These are phyloP conservation scores for Drosera spatulata DNA, from an alignment of 179 eudicot genomes.

Conservation along the genomic window DNA sequence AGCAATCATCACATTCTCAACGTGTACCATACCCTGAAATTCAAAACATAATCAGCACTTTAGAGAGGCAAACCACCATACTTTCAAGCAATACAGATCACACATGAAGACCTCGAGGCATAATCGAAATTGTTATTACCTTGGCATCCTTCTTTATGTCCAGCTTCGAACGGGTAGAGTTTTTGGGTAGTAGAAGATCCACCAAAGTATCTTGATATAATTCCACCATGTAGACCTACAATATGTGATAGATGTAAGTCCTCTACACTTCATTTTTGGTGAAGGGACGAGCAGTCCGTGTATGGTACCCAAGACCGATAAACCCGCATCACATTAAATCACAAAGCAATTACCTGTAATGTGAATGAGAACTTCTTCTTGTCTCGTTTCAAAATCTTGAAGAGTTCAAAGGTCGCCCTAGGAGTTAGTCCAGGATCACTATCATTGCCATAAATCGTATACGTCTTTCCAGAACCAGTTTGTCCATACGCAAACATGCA, in stretches of 20 bases:
- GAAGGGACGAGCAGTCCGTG: not conserved
- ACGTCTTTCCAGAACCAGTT: constrained; percentile 99
- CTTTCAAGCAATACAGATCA: not conserved
- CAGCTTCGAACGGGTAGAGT: constrained; percentile 59
- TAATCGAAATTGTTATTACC: not conserved
- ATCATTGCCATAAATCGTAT: constrained; percentile 81
- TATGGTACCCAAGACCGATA: too few relatives aligned
- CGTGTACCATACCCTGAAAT: constrained; percentile 82
- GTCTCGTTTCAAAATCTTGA: constrained; percentile 72
- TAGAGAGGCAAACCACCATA: not conserved
- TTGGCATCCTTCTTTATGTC: constrained; percentile 41
- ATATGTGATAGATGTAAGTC: not conserved
- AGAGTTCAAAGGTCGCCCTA: constrained; percentile 82
- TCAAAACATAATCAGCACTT: not conserved
- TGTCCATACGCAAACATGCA: constrained; percentile 99
- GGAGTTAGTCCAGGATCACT: constrained; percentile 88
- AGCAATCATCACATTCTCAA: constrained; percentile 69
- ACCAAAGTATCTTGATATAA: constrained; percentile 89
- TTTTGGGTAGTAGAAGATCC: constrained; percentile 77
- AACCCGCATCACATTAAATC: not conserved
- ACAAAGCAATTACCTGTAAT: constrained; percentile 66
- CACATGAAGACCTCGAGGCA: not conserved
- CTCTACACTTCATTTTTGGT: not conserved
- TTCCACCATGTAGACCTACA: constrained; percentile 93
- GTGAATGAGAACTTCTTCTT: constrained; percentile 69